phyloP scores from a whole-genome alignment of 345 rosid species.

The Brassica juncea region DNA sequence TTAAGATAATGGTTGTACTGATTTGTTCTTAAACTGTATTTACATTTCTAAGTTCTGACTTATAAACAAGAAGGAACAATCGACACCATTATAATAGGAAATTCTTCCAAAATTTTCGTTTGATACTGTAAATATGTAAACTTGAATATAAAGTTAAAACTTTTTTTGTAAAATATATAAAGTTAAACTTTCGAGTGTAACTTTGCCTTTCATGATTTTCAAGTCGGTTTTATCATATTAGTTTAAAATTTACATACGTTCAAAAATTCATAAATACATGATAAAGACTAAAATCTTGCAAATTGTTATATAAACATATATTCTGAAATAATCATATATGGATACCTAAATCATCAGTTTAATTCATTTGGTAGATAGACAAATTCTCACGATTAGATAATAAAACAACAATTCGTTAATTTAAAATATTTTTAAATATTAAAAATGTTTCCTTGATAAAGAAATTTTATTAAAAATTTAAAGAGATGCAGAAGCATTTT shows the following conservation, averaged over 20 bases:
- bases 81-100: too few relatives aligned
- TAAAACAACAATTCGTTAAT: not conserved
- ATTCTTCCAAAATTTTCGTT: not conserved
- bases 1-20: not conserved
- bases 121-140: not conserved
- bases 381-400: not conserved
- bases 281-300: not conserved
- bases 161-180: not conserved
- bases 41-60: too few relatives aligned
- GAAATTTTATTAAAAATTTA: not conserved
- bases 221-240: not conserved
- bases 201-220: not conserved
- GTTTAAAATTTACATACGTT: not conserved
- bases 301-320: not conserved
- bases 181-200: not conserved
- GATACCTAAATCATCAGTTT: not conserved
- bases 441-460: not conserved
- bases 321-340: not conserved
- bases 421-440: not conserved
- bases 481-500: not conserved
- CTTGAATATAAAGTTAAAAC: not conserved
- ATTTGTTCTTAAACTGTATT: not conserved
- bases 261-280: not conserved
- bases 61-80: too few relatives aligned
- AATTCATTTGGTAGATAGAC: too few relatives aligned